A percentile compares a stretch with the other conserved stretches of the same genome.
These are phyloP conservation scores for Physocladia obscura DNA, from an alignment of 192 early-diverging fungal genomes.

Conservation along the genomic window DNA sequence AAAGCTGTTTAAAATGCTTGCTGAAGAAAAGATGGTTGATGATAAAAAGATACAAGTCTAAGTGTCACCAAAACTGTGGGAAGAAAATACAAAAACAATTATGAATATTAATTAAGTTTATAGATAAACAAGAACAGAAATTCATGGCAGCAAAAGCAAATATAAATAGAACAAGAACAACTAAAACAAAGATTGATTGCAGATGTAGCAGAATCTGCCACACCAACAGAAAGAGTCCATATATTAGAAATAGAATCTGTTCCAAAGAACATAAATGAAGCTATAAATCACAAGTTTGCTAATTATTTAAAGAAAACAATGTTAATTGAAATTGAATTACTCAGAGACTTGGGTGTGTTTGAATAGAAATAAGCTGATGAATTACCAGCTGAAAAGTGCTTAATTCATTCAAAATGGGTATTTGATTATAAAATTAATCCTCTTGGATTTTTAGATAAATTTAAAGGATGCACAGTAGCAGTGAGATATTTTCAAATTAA, in stretches of 20 bases:
- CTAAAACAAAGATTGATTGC: too few species aligned
- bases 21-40: neutral
- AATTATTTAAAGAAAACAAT: neutral
- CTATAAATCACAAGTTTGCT: neutral
- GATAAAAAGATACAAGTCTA: neutral
- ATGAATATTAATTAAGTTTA: too few species aligned
- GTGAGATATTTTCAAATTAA: neutral
- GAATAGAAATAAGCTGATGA: neutral
- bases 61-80: neutral
- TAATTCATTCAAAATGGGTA: neutral
- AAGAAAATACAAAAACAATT: neutral
- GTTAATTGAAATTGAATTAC: slow-evolving; percentile 1
- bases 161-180: too few species aligned
- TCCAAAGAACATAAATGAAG: neutral
- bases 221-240: neutral
- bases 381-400: neutral
- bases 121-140: neutral
- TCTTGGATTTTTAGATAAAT: neutral
- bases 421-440: neutral
- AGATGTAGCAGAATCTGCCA: neutral
- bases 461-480: neutral
- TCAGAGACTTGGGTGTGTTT: neutral
- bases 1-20: too few species aligned
- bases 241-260: neutral
- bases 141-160: neutral